A percentile compares a stretch with the other conserved stretches of the same genome.
Evolutionary conservation across 108 stramenopile genomes (phyloP).

Genomic region (Skeletonema tropicum): DNA sequence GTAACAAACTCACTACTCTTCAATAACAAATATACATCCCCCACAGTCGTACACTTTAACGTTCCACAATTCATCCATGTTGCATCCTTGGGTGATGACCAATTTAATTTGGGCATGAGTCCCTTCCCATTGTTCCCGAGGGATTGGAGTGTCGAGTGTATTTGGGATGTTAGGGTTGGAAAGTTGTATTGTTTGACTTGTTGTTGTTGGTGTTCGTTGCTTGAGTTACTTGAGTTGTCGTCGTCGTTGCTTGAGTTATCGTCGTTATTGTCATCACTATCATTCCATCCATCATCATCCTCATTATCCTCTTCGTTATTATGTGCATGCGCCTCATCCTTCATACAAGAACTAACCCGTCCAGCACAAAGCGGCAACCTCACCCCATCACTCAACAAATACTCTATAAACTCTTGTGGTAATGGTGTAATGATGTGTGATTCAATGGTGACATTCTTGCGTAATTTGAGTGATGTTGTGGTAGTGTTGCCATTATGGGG

Average conservation of each 20-base stretch:
- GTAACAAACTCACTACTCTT: conserved; percentile 91
- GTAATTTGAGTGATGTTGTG: conserved; percentile 8
- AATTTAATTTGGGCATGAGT: conserved; percentile 86
- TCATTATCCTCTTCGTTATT: conserved; percentile 23
- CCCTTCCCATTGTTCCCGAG: conserved; percentile 9
- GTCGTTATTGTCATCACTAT: conserved; percentile 18
- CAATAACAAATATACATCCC: conserved; percentile 92
- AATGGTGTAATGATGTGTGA: conserved; percentile 62
- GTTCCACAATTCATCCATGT: conserved; percentile 93
- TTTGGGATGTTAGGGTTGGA: conserved; percentile 40
- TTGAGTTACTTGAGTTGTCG: neutral
- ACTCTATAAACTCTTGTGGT: conserved; percentile 71
- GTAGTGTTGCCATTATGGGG: neutral
- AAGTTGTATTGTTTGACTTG: conserved; percentile 37
- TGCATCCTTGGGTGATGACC: conserved; percentile 91
- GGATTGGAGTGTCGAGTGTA: conserved; percentile 32
- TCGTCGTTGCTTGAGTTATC: conserved; percentile 30
- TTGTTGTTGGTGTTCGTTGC: neutral
- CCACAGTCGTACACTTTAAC: conserved; percentile 80
- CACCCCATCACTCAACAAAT: conserved; percentile 86
- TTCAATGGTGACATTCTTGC: conserved; percentile 70
- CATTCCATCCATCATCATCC: conserved; percentile 25
- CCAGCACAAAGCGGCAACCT: conserved; percentile 70
- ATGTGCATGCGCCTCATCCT: conserved; percentile 16
- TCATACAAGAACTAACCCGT: conserved; percentile 64